Conservation (phyloP, 2,329 filamentous ascomycete genomes). For the Ascochyta koolunga region DNA sequence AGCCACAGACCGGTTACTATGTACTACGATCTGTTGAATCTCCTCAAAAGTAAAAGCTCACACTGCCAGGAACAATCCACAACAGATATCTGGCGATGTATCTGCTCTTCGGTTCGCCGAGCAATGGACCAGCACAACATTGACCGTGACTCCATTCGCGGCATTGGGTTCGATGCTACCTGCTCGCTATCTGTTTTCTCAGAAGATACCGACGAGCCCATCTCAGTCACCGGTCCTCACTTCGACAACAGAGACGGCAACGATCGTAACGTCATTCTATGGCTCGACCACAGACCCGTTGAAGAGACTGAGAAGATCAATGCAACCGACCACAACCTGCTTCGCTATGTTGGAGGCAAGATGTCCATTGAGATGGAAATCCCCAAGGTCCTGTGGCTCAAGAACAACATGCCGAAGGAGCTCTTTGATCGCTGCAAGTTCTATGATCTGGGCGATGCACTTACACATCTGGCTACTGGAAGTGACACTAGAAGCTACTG, state of each 20-base stretch:
- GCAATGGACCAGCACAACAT: slow-evolving; percentile 83
- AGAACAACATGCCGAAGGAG: slow-evolving; percentile 95
- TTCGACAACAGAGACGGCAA: slow-evolving; percentile 78
- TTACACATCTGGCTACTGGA: slow-evolving; percentile 93
- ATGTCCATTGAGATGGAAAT: slow-evolving; percentile 99
- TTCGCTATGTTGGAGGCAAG: slow-evolving; percentile 94
- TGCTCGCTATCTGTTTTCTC: slow-evolving; percentile 94
- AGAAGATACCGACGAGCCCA: slow-evolving; percentile 85
- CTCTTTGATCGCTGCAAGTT: slow-evolving; percentile 94
- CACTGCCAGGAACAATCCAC: slow-evolving; percentile 87
- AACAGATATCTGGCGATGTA: slow-evolving; percentile 93
- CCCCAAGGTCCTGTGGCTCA: slow-evolving; percentile 96
- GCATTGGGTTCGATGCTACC: slow-evolving; percentile 98
- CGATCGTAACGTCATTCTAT: slow-evolving; percentile 93
- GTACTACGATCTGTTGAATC: slow-evolving; percentile 41
- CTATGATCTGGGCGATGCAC: slow-evolving; percentile 89
- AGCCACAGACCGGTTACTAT: slow-evolving; percentile 62
- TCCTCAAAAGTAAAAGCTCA: slow-evolving; percentile 14
- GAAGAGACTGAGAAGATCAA: slow-evolving; percentile 95
- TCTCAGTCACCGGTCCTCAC: slow-evolving; percentile 86
- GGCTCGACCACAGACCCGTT: slow-evolving; percentile 93
- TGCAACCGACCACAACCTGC: slow-evolving; percentile 85
- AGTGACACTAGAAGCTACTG: slow-evolving; percentile 93
- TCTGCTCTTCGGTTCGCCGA: slow-evolving; percentile 84
- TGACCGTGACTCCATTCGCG: slow-evolving; percentile 75